phyloP scores from a whole-genome alignment of 257 asterid genomes.

The Solanum paucissectum region DNA sequence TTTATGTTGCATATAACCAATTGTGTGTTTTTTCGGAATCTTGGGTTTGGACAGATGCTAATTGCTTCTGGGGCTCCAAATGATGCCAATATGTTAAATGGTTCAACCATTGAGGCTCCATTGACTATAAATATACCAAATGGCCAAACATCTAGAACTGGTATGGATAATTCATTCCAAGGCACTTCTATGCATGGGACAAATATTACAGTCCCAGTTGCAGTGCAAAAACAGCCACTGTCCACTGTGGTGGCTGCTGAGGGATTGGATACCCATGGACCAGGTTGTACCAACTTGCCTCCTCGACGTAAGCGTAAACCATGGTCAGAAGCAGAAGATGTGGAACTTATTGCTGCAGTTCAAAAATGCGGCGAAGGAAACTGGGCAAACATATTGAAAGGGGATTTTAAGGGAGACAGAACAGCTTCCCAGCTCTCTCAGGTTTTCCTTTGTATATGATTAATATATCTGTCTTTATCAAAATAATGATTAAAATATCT shows the following conservation, averaged over 20 bases:
- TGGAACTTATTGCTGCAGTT: slow-evolving; percentile 64
- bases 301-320: slow-evolving; percentile 42
- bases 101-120: slow-evolving; percentile 72
- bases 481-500: not conserved
- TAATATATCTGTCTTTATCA: not conserved
- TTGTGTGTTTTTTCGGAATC: not conserved
- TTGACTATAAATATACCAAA: slow-evolving; percentile 66
- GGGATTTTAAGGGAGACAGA: slow-evolving; percentile 58
- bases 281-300: slow-evolving; percentile 27
- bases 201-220: slow-evolving; percentile 58
- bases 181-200: slow-evolving; percentile 25
- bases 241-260: slow-evolving; percentile 33
- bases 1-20: not conserved
- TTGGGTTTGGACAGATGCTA: slow-evolving; percentile 36
- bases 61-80: slow-evolving; percentile 47
- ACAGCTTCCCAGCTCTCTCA: slow-evolving; percentile 68
- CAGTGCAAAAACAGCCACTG: slow-evolving; percentile 46
- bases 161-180: slow-evolving; percentile 34
- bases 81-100: slow-evolving; percentile 33
- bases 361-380: slow-evolving; percentile 55
- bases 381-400: slow-evolving; percentile 60
- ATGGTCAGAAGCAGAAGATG: slow-evolving; percentile 71
- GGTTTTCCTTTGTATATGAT: slow-evolving; percentile 22
- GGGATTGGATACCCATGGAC: slow-evolving; percentile 41
- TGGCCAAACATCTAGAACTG: slow-evolving; percentile 26